Evolutionary conservation across 129 eudicot genomes (phyloP).

Genomic region (Calendula officinalis): DNA sequence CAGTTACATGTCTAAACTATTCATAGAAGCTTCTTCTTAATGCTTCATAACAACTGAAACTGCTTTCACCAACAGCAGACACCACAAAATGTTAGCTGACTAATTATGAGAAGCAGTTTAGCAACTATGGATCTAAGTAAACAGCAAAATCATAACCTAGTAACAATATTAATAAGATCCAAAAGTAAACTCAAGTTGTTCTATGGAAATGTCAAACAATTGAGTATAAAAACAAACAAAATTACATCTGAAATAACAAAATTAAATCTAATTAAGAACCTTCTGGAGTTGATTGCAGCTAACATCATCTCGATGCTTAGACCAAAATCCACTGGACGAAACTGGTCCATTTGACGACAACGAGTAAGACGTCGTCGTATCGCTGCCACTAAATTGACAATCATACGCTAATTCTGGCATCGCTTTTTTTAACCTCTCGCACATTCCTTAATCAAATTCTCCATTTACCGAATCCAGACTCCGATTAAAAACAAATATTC

Average conservation of each 20-base stretch:
- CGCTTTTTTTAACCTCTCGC: conserved; percentile 23
- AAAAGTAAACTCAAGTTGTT: neutral
- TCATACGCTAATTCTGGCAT: conserved; percentile 78
- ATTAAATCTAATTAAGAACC: conserved; percentile 40
- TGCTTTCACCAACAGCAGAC: conserved; percentile 12
- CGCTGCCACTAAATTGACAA: conserved; percentile 39
- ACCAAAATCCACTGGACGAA: conserved; percentile 72
- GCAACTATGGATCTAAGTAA: conserved; percentile 4
- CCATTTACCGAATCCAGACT: conserved; percentile 18
- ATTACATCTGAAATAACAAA: conserved; percentile 4
- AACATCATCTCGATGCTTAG: conserved; percentile 67
- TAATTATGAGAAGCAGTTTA: neutral
- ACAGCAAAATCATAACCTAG: conserved; percentile 1
- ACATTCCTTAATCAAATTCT: conserved; percentile 28
- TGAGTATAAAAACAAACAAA: conserved; percentile 14
- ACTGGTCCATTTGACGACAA: conserved; percentile 48
- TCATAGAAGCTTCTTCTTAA: conserved; percentile 4
- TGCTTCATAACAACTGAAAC: conserved; percentile 1
- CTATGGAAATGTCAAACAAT: conserved; percentile 9
- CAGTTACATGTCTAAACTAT: conserved; percentile 16
- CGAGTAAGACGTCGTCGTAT: conserved; percentile 41
- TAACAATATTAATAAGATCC: conserved; percentile 23
- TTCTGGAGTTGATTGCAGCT: conserved; percentile 88
- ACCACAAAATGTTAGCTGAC: conserved; percentile 11
- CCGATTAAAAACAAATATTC: conserved; percentile 17